Evolutionary conservation across 192 early-diverging fungal genomes (phyloP).

Genomic region (Gonapodya prolifera): DNA sequence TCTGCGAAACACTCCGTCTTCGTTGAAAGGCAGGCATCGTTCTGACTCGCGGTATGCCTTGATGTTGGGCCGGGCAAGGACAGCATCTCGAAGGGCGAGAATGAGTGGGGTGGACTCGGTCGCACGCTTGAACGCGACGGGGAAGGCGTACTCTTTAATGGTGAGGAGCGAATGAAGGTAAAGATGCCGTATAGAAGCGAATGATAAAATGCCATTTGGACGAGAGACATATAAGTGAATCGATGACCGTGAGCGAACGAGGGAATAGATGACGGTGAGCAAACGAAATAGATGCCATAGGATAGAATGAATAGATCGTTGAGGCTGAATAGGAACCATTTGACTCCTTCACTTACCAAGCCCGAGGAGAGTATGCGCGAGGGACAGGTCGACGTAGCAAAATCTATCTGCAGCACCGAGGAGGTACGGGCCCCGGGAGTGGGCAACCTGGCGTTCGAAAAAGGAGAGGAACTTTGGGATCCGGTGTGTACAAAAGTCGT

Average conservation of each 20-base stretch:
- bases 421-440: not conserved
- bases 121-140: not conserved
- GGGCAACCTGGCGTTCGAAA: not conserved
- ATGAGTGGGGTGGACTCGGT: not conserved
- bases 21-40: not conserved
- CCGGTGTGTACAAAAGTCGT: not conserved
- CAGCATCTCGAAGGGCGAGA: not conserved
- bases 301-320: not conserved
- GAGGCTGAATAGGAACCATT: not conserved
- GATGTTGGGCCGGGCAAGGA: not conserved
- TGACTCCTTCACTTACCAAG: not conserved
- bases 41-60: not conserved
- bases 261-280: no score
- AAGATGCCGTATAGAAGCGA: no score
- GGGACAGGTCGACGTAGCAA: not conserved
- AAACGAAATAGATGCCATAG: no score
- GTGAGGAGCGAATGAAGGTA: not conserved
- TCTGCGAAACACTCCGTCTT: not conserved
- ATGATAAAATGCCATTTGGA: no score
- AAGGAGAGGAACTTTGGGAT: not conserved
- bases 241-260: no score
- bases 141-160: not conserved
- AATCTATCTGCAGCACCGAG: not conserved
- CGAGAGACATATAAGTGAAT: not conserved
- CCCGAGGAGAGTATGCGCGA: not conserved